Conservation (phyloP, 257 asterid species). For the Petunia axillaris region DNA sequence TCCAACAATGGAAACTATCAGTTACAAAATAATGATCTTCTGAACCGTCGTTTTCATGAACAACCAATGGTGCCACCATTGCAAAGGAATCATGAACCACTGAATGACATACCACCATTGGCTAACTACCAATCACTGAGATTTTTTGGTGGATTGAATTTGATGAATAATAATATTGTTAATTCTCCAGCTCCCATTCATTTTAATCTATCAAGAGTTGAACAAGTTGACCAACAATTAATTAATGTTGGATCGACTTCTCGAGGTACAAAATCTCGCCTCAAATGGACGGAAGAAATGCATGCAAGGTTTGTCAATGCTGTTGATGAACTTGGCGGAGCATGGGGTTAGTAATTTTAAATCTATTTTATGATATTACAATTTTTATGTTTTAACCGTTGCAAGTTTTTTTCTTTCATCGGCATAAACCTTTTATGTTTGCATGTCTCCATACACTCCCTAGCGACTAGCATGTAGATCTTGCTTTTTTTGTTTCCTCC, state of each 20-base stretch:
- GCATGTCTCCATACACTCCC: neutral
- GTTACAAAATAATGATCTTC: neutral
- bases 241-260: too few species aligned
- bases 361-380: too few species aligned
- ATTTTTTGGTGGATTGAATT: neutral
- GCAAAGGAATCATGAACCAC: neutral
- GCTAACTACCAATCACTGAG: neutral
- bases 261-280: slow-evolving; percentile 34
- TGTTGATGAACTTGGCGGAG: slow-evolving; percentile 51
- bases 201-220: too few species aligned
- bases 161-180: too few species aligned
- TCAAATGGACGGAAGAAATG: slow-evolving; percentile 49
- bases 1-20: neutral
- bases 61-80: neutral
- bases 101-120: neutral
- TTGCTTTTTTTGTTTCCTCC: too few species aligned
- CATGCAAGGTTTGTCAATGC: slow-evolving; percentile 49
- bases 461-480: too few species aligned
- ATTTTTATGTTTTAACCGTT: too few species aligned
- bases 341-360: neutral
- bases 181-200: neutral
- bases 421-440: too few species aligned
- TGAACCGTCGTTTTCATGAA: neutral
- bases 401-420: too few species aligned
- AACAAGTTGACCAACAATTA: neutral